Conservation (phyloP, 192 early-diverging fungal species). For the Oehlia diaphana region DNA sequence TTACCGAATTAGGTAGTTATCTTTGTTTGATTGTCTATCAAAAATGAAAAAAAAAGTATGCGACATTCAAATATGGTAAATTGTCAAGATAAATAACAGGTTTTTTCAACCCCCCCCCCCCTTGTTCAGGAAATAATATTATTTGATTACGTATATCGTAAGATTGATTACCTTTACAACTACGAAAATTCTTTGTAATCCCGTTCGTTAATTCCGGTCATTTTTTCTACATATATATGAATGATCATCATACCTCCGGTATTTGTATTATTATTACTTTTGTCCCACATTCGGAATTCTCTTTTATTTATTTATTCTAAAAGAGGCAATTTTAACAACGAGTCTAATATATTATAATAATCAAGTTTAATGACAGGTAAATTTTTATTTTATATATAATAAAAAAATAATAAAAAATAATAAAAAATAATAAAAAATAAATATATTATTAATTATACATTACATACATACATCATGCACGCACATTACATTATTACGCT, state of each 20-base stretch:
- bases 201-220: too few relatives aligned
- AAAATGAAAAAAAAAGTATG: neutral
- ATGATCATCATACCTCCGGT: neutral
- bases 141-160: neutral
- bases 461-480: neutral
- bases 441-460: neutral
- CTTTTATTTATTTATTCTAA: neutral
- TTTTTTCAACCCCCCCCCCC: neutral
- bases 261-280: neutral
- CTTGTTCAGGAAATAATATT: neutral
- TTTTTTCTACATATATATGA: too few relatives aligned
- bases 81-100: neutral
- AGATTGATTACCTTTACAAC: too few relatives aligned
- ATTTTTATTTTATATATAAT: neutral
- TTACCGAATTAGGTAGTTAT: neutral
- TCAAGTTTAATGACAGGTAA: neutral
- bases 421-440: neutral
- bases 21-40: too few relatives aligned
- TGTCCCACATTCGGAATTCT: neutral
- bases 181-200: neutral
- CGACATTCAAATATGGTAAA: neutral
- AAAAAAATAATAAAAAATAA: too few relatives aligned
- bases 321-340: neutral
- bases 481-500: too few relatives aligned
- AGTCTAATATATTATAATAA: neutral